Conservation (phyloP, 352 stramenopile genomes). For the Phytophthora pluvialis region DNA sequence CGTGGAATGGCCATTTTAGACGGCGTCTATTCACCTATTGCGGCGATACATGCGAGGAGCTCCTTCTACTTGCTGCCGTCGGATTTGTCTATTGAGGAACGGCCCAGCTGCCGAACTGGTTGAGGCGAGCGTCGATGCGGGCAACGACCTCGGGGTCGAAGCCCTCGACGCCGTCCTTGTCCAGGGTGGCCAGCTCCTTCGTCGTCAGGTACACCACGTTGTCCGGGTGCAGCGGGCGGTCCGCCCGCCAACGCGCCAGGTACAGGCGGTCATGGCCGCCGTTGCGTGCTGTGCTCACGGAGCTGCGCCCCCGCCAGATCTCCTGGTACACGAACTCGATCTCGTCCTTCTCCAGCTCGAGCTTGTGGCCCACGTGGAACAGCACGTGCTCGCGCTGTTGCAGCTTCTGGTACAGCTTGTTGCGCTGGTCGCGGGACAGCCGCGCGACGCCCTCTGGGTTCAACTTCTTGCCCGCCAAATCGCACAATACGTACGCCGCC, state of each 20-base stretch:
- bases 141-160: slow-evolving; percentile 74
- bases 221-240: slow-evolving; percentile 72
- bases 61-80: slow-evolving; percentile 15
- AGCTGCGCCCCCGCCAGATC: slow-evolving; percentile 82
- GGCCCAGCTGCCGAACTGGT: slow-evolving; percentile 67
- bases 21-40: slow-evolving; percentile 24
- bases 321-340: slow-evolving; percentile 90
- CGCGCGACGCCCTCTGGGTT: slow-evolving; percentile 67
- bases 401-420: slow-evolving; percentile 86
- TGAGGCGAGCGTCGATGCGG: slow-evolving; percentile 69
- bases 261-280: slow-evolving; percentile 81
- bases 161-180: slow-evolving; percentile 65
- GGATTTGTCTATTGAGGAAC: slow-evolving; percentile 29
- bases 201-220: slow-evolving; percentile 90
- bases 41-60: slow-evolving; percentile 14
- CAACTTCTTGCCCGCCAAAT: slow-evolving; percentile 93
- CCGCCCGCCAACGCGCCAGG: slow-evolving; percentile 83
- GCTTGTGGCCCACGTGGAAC: slow-evolving; percentile 61
- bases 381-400: slow-evolving; percentile 76
- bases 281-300: slow-evolving; percentile 71
- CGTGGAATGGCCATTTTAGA: slow-evolving; percentile 21
- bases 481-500: slow-evolving; percentile 94
- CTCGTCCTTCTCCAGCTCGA: slow-evolving; percentile 85
- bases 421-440: slow-evolving; percentile 83
- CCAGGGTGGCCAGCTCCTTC: slow-evolving; percentile 71